Base-by-base conservation (phyloP, 31 red algal genomes). In the Odonthalia washingtoniensis region DNA sequence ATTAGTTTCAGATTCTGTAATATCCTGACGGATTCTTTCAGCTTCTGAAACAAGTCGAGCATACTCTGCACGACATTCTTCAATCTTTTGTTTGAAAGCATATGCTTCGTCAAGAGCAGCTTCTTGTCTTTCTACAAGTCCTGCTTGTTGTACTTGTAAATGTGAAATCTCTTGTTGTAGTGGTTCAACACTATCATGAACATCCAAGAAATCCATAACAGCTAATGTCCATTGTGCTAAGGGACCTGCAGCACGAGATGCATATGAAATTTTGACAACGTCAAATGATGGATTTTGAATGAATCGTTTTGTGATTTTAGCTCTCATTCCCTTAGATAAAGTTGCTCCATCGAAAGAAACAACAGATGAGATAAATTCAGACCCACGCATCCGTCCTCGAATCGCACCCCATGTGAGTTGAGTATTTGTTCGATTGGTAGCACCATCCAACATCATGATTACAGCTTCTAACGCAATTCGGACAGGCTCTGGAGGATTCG, bases 181-280 rank as follows among this genome's bases (percentile, higher is more conserved):
- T 14, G 94, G 94, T 45, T 84, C 88, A 35, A 95, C 73, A 2
- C 82, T 46, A 38, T 95, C 89, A 60, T 81, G 83, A 5, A 92
- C 94, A 26, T 68, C 65, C 17, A 87, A 83, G 60, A 83, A 95
- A 9, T 89, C 94, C 0, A 95, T 35, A 38, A 91, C 75, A 9
- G 94, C 84, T 27, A 95, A 74, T 6, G 94, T 92, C 94, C 94
- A 95, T 81, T 91, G 81, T 3, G 94, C 94, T 5, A 95, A 74
- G 45, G 94, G 94, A 0, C 94, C 94, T 6, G 94, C 94, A 5
- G 94, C 94, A 9, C 74, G 75, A 53, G 89, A 92, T 6, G 94
- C 87, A 72, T 92, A 92, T 3, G 79, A 76, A 49, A 95, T 95
- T 44, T 75, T 75, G 0, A 65, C 27, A 4, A 90, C 87, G 65